Evolutionary conservation across 495 filamentous ascomycete genomes (phyloP), one percentile per base, ranked within the genome.

Genomic region (Evernia prunastri): DNA sequence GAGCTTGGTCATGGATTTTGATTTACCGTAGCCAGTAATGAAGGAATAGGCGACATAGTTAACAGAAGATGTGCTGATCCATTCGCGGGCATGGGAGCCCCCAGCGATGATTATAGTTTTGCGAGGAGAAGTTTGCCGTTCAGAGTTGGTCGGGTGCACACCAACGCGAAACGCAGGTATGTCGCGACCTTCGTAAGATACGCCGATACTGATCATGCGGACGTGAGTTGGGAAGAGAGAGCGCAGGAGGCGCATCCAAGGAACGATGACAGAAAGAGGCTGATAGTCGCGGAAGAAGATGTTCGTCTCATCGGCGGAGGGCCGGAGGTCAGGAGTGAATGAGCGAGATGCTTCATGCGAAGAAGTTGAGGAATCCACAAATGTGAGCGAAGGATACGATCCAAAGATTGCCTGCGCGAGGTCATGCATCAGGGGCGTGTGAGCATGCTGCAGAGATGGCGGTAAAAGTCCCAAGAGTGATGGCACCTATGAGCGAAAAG

Each of bases 21-120:
- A 78, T 66, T 88, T 88, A 37, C 88, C 88, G 72, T 90, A 93
- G 20, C 84, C 82, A 9, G 88, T 92, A 42, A 96, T 90, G 39
- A 97, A 76, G n/a, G 84, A 89, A 80, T 92, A 96, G 12, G 92
- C 89, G 17, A 96, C 75, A 70, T 95, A 97, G 58, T 82, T 92
- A n/a, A 95, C 91, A 0, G 92, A 93, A 69, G 87, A 92, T 2
- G 89, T 92, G 56, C 90, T 91, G 66, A 98, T 94, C 94, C 94
- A 98, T 78, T 98, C 94, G 12, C 94, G 83, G 4, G 91, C 93
- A 73, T 98, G 94, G 57, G 86, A 82, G 29, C 93, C 94, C 37
- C 92, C 94, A 0, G 86, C 83, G 15, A 98, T 79, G 47, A 97
- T 79, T 59, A 98, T 86, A 3, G 89, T 92, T 71, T 92, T 90